Percentiles rank a stretch among this genome's conserved stretches.
phyloP scores from a whole-genome alignment of 345 rosid genomes.

The Populus tremula region DNA sequence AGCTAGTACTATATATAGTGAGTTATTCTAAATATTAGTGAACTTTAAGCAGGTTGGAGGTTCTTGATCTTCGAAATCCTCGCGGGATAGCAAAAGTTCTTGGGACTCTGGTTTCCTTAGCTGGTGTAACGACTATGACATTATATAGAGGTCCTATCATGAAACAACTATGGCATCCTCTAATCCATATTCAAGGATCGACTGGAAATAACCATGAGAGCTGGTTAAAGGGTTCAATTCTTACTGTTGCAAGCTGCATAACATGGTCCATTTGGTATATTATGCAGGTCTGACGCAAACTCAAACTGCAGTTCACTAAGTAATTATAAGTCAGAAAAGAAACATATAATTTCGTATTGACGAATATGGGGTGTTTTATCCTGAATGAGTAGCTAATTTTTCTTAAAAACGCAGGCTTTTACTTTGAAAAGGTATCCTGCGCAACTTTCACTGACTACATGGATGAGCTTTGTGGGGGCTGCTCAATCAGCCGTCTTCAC shows the following conservation, averaged over 20 bases:
- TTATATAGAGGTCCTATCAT: conserved; percentile 51
- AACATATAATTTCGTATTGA: no score
- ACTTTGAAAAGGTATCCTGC: conserved; percentile 65
- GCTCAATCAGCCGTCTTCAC: conserved; percentile 61
- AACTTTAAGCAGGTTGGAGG: conserved; percentile 44
- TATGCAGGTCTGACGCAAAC: conserved; percentile 52
- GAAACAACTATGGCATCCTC: conserved; percentile 39
- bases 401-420: conserved; percentile 36
- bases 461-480: conserved; percentile 62
- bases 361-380: background rate
- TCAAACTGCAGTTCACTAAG: background rate
- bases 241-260: conserved; percentile 56
- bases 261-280: conserved; percentile 60
- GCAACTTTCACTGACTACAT: conserved; percentile 56
- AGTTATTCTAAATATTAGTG: background rate
- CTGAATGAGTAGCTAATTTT: background rate
- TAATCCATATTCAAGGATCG: conserved; percentile 34
- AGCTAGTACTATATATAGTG: background rate
- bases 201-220: conserved; percentile 29
- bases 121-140: conserved; percentile 55
- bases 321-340: no score
- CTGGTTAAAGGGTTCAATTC: conserved; percentile 65
- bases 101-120: conserved; percentile 50
- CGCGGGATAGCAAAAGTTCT: conserved; percentile 56
- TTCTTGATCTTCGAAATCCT: conserved; percentile 43